Evolutionary conservation across 768 basidiomycete genomes (phyloP).

Genomic region (Pisolithus sp.): DNA sequence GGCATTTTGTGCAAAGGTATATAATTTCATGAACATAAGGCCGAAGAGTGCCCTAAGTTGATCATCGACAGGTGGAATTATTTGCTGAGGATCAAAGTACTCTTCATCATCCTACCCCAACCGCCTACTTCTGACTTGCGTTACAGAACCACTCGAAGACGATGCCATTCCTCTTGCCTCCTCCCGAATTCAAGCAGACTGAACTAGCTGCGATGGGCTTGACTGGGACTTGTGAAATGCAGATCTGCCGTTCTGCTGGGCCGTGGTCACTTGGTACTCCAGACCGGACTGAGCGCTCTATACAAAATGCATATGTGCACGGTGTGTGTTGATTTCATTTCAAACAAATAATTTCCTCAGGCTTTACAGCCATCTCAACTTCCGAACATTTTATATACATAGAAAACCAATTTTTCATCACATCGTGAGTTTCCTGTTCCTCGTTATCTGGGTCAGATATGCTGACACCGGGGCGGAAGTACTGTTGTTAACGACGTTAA

Average conservation of each 20-base stretch:
- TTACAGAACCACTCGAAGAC: conserved; percentile 78
- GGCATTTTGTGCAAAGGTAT: conserved; percentile 91
- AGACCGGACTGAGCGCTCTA: conserved; percentile 80
- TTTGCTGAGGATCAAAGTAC: conserved; percentile 85
- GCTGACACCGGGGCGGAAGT: conserved; percentile 29
- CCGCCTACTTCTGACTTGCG: not conserved
- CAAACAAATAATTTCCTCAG: not conserved
- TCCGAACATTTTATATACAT: conserved; percentile 99
- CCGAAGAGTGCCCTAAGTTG: conserved; percentile 3
- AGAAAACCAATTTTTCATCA: conserved; percentile 91
- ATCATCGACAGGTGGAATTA: conserved; percentile 74
- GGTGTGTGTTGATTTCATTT: conserved; percentile 36
- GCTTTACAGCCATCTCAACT: conserved; percentile 68
- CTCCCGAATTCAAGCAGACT: conserved; percentile 81
- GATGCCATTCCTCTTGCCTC: conserved; percentile 93
- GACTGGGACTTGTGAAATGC: conserved; percentile 94
- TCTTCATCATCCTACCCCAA: conserved; percentile 7
- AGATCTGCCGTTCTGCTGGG: conserved; percentile 91
- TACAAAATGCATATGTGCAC: conserved; percentile 91
- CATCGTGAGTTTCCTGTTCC: conserved; percentile 52
- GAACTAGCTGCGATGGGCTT: conserved; percentile 77
- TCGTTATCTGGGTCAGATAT: not conserved
- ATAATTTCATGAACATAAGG: conserved; percentile 2
- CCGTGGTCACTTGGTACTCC: conserved; percentile 96
- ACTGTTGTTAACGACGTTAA: conserved; percentile 80